Conservation (phyloP, 2,329 filamentous ascomycete genomes). For the Bipolaris cookei region DNA sequence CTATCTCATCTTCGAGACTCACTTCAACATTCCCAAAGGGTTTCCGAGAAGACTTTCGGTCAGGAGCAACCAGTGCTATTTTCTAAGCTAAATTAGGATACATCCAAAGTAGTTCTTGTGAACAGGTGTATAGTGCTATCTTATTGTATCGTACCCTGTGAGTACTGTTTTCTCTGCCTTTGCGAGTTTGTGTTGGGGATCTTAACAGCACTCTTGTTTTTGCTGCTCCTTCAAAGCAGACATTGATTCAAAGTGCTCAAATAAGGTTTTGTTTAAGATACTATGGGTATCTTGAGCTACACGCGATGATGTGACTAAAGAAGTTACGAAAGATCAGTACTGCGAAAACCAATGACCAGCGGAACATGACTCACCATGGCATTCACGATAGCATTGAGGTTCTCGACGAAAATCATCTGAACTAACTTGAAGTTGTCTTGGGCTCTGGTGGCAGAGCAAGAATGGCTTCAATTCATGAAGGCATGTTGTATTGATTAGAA, state of each 20-base stretch:
- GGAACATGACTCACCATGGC: neutral
- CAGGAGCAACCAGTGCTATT: neutral
- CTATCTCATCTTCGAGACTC: neutral
- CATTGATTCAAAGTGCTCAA: neutral
- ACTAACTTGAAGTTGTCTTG: neutral
- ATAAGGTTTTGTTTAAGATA: neutral
- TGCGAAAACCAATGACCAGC: neutral
- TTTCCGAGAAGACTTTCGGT: neutral
- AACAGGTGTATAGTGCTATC: neutral
- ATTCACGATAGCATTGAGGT: neutral
- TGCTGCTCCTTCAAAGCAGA: neutral
- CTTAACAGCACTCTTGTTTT: neutral
- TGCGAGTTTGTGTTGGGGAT: neutral
- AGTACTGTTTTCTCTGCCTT: neutral
- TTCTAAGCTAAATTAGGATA: neutral
- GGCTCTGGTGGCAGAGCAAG: neutral
- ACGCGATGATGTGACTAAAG: neutral
- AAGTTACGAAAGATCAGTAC: constrained; percentile 3
- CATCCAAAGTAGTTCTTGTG: neutral
- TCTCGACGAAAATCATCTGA: neutral
- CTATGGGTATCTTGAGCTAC: neutral
- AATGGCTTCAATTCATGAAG: neutral
- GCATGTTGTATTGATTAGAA: neutral
- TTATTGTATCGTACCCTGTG: neutral
- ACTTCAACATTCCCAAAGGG: too few species aligned